Evolutionary conservation across 306 rosid genomes (phyloP).

Genomic region (Amphicarpaea edgeworthii): DNA sequence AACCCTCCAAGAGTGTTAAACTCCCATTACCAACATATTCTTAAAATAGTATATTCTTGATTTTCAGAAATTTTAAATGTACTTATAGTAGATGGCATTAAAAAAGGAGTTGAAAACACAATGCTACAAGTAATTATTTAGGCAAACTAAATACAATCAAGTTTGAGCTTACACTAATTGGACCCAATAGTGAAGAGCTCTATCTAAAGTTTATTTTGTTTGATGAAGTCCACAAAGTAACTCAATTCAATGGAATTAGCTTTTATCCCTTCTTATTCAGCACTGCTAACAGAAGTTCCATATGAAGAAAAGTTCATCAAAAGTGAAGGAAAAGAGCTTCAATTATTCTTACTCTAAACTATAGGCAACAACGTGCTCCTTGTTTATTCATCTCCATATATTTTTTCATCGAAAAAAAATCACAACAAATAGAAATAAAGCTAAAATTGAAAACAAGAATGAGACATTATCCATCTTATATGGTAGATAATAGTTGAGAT

Average conservation of each 20-base stretch:
- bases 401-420: not conserved
- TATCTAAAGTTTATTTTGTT: constrained; percentile 65
- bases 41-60: too few relatives aligned
- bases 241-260: constrained; percentile 71
- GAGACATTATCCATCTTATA: too few relatives aligned
- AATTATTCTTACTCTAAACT: not conserved
- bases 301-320: not conserved
- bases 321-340: not conserved
- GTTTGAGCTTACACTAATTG: constrained; percentile 70
- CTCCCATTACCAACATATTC: too few relatives aligned
- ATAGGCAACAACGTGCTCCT: not conserved
- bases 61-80: constrained; percentile 24
- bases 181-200: constrained; percentile 78
- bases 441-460: too few relatives aligned
- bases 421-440: too few relatives aligned
- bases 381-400: constrained; percentile 22
- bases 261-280: constrained; percentile 85
- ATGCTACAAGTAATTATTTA: not conserved
- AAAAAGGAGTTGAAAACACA: not conserved
- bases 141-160: constrained; percentile 33
- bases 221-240: constrained; percentile 71
- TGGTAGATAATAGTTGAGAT: too few relatives aligned
- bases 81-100: not conserved
- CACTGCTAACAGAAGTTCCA: constrained; percentile 57
- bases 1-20: too few relatives aligned